phyloP scores from a whole-genome alignment of 805 yeast genomes.

The Suhomyces emberorum region DNA sequence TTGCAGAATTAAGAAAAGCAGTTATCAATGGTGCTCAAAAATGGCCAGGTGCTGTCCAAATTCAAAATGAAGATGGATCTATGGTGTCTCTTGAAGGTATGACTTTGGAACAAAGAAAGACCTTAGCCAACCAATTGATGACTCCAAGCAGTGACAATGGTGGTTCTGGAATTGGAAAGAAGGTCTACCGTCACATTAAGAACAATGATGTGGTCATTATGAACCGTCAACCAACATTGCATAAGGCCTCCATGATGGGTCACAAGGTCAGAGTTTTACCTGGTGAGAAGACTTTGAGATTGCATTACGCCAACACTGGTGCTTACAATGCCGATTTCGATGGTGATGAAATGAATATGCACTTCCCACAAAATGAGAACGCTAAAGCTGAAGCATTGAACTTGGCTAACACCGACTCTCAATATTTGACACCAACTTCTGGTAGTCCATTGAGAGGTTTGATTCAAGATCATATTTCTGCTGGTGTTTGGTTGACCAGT shows the following conservation, averaged over 20 bases:
- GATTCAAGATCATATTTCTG: constrained; percentile 97
- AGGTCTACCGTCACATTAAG: constrained; percentile 90
- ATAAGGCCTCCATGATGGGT: constrained; percentile 99
- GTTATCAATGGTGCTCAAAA: constrained; percentile 95
- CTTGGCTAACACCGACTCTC: constrained; percentile 95
- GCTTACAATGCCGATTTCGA: constrained; percentile 99
- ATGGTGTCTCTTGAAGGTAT: constrained; percentile 78
- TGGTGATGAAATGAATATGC: constrained; percentile 99
- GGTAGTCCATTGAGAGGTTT: constrained; percentile 98
- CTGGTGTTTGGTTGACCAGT: constrained; percentile 97
- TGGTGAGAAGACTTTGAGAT: constrained; percentile 92
- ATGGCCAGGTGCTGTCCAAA: constrained; percentile 98
- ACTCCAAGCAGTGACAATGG: constrained; percentile 68
- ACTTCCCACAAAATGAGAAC: constrained; percentile 96
- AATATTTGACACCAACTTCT: constrained; percentile 95
- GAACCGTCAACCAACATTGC: constrained; percentile 99
- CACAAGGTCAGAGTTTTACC: constrained; percentile 96
- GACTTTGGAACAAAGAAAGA: constrained; percentile 91
- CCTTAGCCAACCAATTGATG: constrained; percentile 87
- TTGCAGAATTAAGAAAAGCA: constrained; percentile 86
- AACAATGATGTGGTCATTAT: constrained; percentile 94
- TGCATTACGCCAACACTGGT: constrained; percentile 98
- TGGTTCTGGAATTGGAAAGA: constrained; percentile 63
- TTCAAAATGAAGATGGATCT: constrained; percentile 93
- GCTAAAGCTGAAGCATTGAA: constrained; percentile 95